phyloP scores from a whole-genome alignment of 176 grass and related monocot genomes.

The Thalia dealbata region DNA sequence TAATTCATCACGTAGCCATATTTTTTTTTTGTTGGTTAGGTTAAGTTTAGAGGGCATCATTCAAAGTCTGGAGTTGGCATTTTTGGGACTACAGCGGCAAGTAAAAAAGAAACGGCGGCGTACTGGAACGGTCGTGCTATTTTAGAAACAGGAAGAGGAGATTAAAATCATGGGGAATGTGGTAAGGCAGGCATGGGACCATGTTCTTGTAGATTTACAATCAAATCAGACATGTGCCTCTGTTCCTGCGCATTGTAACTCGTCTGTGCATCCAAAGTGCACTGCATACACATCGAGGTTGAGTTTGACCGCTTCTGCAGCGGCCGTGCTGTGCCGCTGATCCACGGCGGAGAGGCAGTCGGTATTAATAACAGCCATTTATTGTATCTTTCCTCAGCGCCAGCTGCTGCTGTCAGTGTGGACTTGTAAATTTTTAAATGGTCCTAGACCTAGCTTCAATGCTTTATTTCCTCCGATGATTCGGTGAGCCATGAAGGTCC shows the following conservation, averaged over 20 bases:
- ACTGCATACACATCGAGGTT: too few relatives aligned
- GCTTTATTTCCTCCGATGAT: too few relatives aligned
- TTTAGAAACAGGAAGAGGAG: neutral
- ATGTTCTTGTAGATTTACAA: neutral
- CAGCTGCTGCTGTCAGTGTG: too few relatives aligned
- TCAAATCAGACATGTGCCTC: neutral
- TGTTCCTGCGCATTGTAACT: neutral
- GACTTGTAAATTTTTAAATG: too few relatives aligned
- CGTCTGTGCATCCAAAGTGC: neutral
- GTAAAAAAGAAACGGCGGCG: too few relatives aligned
- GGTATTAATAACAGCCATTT: too few relatives aligned
- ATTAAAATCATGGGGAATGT: neutral
- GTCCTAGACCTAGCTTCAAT: too few relatives aligned
- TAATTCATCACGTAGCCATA: neutral
- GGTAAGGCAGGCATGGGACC: neutral
- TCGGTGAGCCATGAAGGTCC: too few relatives aligned
- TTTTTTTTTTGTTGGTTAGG: constrained; percentile 11
- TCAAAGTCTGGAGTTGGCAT: neutral
- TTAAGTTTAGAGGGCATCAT: constrained; percentile 2
- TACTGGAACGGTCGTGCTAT: neutral
- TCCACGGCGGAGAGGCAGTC: too few relatives aligned
- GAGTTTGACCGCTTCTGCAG: too few relatives aligned
- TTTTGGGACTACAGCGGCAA: neutral
- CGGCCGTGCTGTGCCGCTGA: too few relatives aligned
- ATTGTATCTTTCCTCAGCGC: too few relatives aligned